Evolutionary conservation across 768 basidiomycete species (phyloP), one percentile per base, ranked within the genome.

Genomic region (Chalciporus piperatus): DNA sequence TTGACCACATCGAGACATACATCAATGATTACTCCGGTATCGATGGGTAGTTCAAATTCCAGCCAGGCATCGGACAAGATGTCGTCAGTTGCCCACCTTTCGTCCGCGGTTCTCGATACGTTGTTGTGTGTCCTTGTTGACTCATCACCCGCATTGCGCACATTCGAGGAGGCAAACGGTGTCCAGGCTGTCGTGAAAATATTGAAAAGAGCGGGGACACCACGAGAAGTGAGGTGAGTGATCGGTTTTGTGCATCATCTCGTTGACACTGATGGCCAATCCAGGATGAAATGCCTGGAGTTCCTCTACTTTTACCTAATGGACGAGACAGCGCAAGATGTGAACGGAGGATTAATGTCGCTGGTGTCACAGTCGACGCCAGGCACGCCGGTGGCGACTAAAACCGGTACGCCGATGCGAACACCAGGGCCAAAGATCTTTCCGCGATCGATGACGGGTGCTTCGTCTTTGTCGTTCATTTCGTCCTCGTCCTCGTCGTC

Each of bases 281-380:
- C 19, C 60, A 96, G 94, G 60, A 96, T 97, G 89, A 96, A 96
- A 73, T 96, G 92, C 55, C 76, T 98, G 16, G 95, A 97, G 65
- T 94, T 97, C 60, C 72, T 98, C 14, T 96, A 96, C 68, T 97
- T 95, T 68, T 98, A 98, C 67, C 76, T 98, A 7, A 75, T 96
- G 41, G 94, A 95, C 53, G 94, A 97, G 64, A 82, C 80, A 1
- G 64, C 72, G 6, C 51, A 57, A 19, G 51, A 57, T 4, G 50
- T 44, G 39, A 55, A 47, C 10, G 40, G 42, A 27, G 22, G 16
- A 16, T 17, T 37, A 9, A 16, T 47, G 50, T 54, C 33, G 37
- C 17, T 52, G 0, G 55, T 50, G 30, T 46, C 56, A 4, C 76
- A 79, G 6, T 58, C 67, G 4, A 60, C 67, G 11, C 74, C 74